phyloP scores from a whole-genome alignment of 139 green algal species.

The Chlorella sp. region DNA sequence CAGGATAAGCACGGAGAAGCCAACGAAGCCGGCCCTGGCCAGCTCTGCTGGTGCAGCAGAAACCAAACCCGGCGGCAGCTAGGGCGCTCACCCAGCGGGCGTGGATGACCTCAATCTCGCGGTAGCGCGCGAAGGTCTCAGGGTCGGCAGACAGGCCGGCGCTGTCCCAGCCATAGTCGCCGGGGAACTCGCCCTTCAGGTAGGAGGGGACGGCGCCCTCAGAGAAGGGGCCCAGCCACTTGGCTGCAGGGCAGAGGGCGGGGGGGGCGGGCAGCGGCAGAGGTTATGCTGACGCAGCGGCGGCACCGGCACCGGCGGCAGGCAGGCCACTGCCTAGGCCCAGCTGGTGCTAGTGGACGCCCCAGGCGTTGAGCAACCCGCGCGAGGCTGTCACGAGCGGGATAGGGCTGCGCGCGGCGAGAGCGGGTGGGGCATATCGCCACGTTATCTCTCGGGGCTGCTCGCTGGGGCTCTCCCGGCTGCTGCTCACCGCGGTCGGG shows the following conservation, averaged over 20 bases:
- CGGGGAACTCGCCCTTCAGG: conserved; percentile 78
- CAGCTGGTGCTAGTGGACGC: background rate
- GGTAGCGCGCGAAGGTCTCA: conserved; percentile 78
- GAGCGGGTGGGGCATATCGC: too few species aligned
- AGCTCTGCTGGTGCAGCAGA: too few species aligned
- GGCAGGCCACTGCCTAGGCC: background rate
- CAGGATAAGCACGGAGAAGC: too few species aligned
- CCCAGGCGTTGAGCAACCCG: background rate
- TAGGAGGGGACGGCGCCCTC: conserved; percentile 70
- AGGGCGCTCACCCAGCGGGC: conserved; percentile 73
- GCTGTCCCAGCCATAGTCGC: conserved; percentile 95
- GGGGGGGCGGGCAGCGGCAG: background rate
- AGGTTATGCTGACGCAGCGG: background rate
- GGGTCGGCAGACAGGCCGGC: conserved; percentile 92
- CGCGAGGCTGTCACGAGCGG: background rate
- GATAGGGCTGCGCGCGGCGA: background rate
- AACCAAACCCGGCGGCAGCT: too few species aligned
- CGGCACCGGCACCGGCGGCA: background rate
- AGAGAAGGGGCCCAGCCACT: conserved; percentile 83
- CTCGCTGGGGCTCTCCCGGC: background rate
- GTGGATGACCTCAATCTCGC: conserved; percentile 88
- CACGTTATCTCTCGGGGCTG: too few species aligned
- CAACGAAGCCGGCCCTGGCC: too few species aligned
- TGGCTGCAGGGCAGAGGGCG: conserved; percentile 15
- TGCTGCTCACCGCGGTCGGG: background rate